phyloP scores from a whole-genome alignment of 108 stramenopile species.

The Chaetoceros muelleri region DNA sequence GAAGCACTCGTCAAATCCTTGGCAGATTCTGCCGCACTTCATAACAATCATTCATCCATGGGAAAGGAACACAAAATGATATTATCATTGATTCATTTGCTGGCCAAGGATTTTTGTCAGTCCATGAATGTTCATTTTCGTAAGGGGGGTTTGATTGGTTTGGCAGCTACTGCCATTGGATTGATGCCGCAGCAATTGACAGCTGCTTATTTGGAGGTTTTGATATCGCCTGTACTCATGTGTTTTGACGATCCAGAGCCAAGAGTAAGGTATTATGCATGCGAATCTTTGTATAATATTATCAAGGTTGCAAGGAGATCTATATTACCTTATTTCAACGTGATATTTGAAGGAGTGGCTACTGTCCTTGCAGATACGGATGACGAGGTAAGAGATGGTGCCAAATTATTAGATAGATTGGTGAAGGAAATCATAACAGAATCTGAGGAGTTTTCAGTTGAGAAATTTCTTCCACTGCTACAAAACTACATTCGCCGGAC shows the following conservation, averaged over 20 bases:
- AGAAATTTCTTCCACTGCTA: constrained; percentile 90
- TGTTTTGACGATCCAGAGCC: constrained; percentile 97
- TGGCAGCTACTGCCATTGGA: constrained; percentile 95
- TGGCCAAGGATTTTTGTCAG: constrained; percentile 94
- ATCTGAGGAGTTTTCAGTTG: constrained; percentile 85
- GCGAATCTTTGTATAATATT: constrained; percentile 96
- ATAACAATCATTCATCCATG: constrained; percentile 40
- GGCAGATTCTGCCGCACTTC: constrained; percentile 56
- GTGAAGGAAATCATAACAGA: constrained; percentile 97
- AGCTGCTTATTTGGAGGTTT: constrained; percentile 54
- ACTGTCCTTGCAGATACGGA: constrained; percentile 95
- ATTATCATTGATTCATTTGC: constrained; percentile 66
- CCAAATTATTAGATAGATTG: constrained; percentile 88
- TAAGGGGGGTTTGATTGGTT: constrained; percentile 95
- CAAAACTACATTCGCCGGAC: constrained; percentile 92
- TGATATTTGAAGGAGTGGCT: constrained; percentile 93
- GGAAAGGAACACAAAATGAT: constrained; percentile 49
- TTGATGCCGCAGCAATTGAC: constrained; percentile 54
- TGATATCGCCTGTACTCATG: constrained; percentile 93
- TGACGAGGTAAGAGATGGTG: constrained; percentile 97
- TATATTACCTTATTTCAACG: constrained; percentile 85
- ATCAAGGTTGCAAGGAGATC: constrained; percentile 89
- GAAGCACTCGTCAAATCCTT: constrained; percentile 87
- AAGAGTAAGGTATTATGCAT: constrained; percentile 96
- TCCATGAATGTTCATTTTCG: constrained; percentile 96